phyloP scores from a whole-genome alignment of 2,329 filamentous ascomycete species.

The Phialophora verrucosa region DNA sequence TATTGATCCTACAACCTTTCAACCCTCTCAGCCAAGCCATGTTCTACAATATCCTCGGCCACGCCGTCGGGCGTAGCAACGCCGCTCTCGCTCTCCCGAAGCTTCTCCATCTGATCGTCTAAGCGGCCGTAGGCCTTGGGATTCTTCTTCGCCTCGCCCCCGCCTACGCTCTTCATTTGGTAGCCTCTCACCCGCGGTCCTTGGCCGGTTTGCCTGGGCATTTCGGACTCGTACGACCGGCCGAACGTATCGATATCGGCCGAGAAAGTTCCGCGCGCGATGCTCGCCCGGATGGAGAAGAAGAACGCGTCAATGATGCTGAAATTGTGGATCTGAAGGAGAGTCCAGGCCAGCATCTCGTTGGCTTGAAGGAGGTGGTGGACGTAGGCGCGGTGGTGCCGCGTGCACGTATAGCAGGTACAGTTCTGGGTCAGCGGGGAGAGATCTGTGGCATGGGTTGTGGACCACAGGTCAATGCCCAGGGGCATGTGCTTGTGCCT shows the following conservation, averaged over 20 bases:
- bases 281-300: constrained; percentile 67
- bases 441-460: constrained; percentile 65
- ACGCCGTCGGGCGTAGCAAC: constrained; percentile 58
- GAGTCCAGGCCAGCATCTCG: constrained; percentile 95
- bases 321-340: constrained; percentile 93
- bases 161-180: constrained; percentile 74
- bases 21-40: constrained; percentile 53
- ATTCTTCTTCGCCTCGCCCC: constrained; percentile 69
- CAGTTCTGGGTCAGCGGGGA: constrained; percentile 69
- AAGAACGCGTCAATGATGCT: constrained; percentile 76
- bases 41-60: constrained; percentile 59
- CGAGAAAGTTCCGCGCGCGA: constrained; percentile 63
- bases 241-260: constrained; percentile 66
- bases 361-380: constrained; percentile 86
- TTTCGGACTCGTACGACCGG: constrained; percentile 67
- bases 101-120: constrained; percentile 55
- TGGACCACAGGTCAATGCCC: constrained; percentile 78
- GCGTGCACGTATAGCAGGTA: constrained; percentile 79
- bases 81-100: constrained; percentile 57
- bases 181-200: constrained; percentile 81
- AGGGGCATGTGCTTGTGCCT: constrained; percentile 49
- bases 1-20: constrained; percentile 4
- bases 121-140: constrained; percentile 69
- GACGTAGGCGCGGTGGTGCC: constrained; percentile 84
- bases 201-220: constrained; percentile 76